Evolutionary conservation across 768 basidiomycete genomes (phyloP), one percentile per base, ranked within the genome.

Genomic region (Rubroboletus satanas): DNA sequence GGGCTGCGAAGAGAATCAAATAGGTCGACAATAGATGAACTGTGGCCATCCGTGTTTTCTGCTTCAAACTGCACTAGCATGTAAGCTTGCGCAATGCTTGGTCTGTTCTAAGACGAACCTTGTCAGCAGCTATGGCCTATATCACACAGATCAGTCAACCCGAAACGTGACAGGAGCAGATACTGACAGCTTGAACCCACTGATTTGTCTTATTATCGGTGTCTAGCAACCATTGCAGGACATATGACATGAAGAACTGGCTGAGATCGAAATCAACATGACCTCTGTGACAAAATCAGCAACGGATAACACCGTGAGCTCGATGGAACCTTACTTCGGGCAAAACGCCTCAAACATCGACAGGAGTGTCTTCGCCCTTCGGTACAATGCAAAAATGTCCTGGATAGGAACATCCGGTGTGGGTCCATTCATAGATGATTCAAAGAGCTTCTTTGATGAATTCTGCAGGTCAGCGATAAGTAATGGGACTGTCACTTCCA

Each of bases 1-100:
- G 96, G 93, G 62, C 90, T 93, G 48, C 91, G 84, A 51, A 98
- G 78, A 3, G 94, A 97, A 58, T 93, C 93, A 65, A 98, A 98
- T 1, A 99, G 78, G 71, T 99, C 97, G 23, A 94, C 86, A 51
- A 99, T 95, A 0, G 96, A 98, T n/a, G 95, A 94, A 62, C 93
- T 96, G 64, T 95, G 91, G 0, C 90, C 90, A 70, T 90, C 84
- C 11, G 77, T 55, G 56, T 89, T 80, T 73, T 93, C 81, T 52
- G 91, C 79, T 76, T 93, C 79, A 61, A 91, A 92, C 86, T 89
- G n/a, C 28, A 42, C 36, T 7, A 8, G 18, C 45, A 53, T 44
- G 45, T 61, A 28, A 58, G 56, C 37, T 44, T 41, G 17, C 26
- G 11, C 29, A 11, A 48, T 38, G 15, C 33, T 41, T 46, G n/a